A percentile compares a stretch with the other conserved stretches of the same genome.
These are phyloP conservation scores for Fusarium illudens DNA, from an alignment of 2,329 filamentous ascomycete species.

Conservation along the genomic window DNA sequence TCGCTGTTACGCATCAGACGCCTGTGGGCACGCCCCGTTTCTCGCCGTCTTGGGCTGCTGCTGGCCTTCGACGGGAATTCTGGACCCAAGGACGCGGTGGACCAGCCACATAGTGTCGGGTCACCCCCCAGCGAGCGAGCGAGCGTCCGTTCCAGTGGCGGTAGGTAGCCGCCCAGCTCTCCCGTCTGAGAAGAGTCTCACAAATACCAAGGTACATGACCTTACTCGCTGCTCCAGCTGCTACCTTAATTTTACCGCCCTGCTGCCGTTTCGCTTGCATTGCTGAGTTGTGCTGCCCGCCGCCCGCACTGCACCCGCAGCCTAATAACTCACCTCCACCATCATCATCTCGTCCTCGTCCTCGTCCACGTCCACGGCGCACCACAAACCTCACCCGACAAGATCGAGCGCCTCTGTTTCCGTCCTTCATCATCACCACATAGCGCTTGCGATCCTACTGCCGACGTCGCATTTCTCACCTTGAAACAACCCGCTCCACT, in stretches of 20 bases:
- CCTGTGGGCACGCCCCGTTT: slow-evolving; percentile 20
- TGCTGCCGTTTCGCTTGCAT: slow-evolving; percentile 11
- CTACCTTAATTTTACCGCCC: slow-evolving; percentile 28
- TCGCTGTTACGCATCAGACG: slow-evolving; percentile 12
- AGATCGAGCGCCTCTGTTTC: background rate
- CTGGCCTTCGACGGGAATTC: slow-evolving; percentile 32
- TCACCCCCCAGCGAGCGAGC: too few relatives aligned
- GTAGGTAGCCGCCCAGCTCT: slow-evolving; percentile 19
- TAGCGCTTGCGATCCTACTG: slow-evolving; percentile 20
- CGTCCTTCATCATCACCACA: background rate
- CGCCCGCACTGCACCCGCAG: slow-evolving; percentile 25
- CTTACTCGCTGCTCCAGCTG: slow-evolving; percentile 15
- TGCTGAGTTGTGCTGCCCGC: slow-evolving; percentile 19
- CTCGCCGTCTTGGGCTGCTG: slow-evolving; percentile 8
- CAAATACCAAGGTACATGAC: slow-evolving; percentile 13
- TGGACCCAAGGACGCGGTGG: slow-evolving; percentile 19
- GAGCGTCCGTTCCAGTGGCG: slow-evolving; percentile 4
- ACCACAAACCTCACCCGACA: slow-evolving; percentile 3
- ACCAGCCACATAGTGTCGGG: slow-evolving; percentile 15
- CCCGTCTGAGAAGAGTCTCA: slow-evolving; percentile 11
- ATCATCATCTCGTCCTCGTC: slow-evolving; percentile 18
- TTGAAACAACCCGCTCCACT: slow-evolving; percentile 25
- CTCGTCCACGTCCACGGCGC: slow-evolving; percentile 11
- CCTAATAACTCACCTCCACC: slow-evolving; percentile 29
- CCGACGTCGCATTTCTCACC: slow-evolving; percentile 32